These are phyloP conservation scores for Sungouiella thailandica DNA, from an alignment of 805 yeast genomes.

Conservation along the genomic window DNA sequence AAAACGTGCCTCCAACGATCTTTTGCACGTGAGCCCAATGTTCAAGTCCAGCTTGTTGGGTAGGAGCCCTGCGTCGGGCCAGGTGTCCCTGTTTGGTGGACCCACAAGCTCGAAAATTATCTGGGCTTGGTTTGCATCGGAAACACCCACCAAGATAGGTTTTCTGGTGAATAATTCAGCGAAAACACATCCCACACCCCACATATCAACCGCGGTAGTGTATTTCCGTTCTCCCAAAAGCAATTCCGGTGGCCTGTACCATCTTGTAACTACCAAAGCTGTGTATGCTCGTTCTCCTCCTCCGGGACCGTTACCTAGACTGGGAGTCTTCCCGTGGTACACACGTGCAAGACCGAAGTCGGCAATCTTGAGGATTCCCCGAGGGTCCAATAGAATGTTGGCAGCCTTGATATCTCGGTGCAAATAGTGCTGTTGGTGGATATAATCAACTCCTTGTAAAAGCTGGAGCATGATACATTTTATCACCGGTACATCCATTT, in stretches of 20 bases:
- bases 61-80: conserved; percentile 58
- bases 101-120: conserved; percentile 80
- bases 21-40: conserved; percentile 40
- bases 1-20: conserved; percentile 50
- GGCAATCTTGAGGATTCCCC: conserved; percentile 82
- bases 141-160: conserved; percentile 81
- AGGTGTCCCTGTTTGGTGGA: conserved; percentile 55
- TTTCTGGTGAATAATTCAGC: conserved; percentile 80
- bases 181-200: conserved; percentile 97
- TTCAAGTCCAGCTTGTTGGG: conserved; percentile 49
- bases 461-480: conserved; percentile 81
- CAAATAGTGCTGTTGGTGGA: conserved; percentile 55
- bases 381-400: conserved; percentile 74
- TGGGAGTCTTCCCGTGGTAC: conserved; percentile 60
- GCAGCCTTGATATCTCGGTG: conserved; percentile 97
- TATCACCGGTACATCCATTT: conserved; percentile 59
- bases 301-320: conserved; percentile 48
- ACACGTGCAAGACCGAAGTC: conserved; percentile 92
- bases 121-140: conserved; percentile 86
- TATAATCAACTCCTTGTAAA: conserved; percentile 72
- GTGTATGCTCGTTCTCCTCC: conserved; percentile 53
- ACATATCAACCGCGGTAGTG: conserved; percentile 92
- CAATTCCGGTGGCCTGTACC: conserved; percentile 97
- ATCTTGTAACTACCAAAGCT: conserved; percentile 82
- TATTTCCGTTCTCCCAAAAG: conserved; percentile 79